Evolutionary conservation across 352 stramenopile genomes (phyloP), one percentile per base, ranked within the genome.

Genomic region (Phytophthora boehmeriae): DNA sequence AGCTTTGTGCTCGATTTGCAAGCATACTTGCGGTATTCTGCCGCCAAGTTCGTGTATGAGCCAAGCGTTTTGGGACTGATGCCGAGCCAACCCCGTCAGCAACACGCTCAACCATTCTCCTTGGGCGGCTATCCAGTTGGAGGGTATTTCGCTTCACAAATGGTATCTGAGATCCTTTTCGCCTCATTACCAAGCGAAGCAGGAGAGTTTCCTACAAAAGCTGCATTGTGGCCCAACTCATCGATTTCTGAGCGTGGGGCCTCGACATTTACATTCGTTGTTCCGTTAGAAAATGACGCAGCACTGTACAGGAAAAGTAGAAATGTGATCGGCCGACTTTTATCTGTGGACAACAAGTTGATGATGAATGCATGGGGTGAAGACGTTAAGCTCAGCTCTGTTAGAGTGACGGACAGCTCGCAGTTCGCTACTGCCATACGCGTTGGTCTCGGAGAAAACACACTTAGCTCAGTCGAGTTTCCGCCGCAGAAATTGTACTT

Each of bases 41-140:
- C 76, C 16, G 83, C 80, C 5, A 86, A 83, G 49, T 87, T 86
- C 22, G 63, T 65, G 0, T 90, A 78, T 32, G 80, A 90, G 47
- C 69, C 75, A 10, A 56, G 19, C 1, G 51, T 87, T 1, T 41
- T 90, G 0, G 54, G 61, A 8, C 43, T 78, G 28, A 10, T 62
- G 6, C 10, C 47, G 0, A 39, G 11, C 25, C 60, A 52, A 6
- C 41, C 56, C 8, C 43, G 34, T 56, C 16, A 50, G 16, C 20
- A 35, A 49, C 25, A 23, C 5, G 25, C 38, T 23, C 9, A 38
- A 23, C 22, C 56, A 30, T 32, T 53, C 1, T 38, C 28, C 10
- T n/a, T 42, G n/a, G n/a, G n/a, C n/a, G 53, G 9, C 14, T 71
- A 74, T 28, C 67, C 58, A 28, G 58, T 47, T 17, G 73, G 54